Evolutionary conservation across 305 asterid genomes (phyloP), one percentile per base, ranked within the genome.

Genomic region (Solanum hybrid): DNA sequence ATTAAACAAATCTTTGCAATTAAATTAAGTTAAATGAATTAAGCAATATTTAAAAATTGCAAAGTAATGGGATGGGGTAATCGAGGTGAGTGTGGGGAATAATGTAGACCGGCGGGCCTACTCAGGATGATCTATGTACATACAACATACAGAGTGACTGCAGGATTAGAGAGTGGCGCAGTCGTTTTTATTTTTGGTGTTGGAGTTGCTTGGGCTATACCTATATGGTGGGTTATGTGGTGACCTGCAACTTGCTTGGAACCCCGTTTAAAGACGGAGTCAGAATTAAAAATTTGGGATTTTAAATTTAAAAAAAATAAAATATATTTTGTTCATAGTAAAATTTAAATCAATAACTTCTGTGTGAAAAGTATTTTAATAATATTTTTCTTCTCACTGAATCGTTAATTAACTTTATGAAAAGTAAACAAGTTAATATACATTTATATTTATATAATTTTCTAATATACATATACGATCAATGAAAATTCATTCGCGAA

Each of bases 41-140:
- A 3, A 51, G 66, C 66, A 56, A 56, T 17, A 17, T 56, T 17
- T 56, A 17, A 56, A 17, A 17, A 56, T 17, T 56, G n/a, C 24
- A 17, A 17, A 6, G 10, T 17, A 56, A 56, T 17, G 69, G 69
- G 24, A 56, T 56, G 51, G 31, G 9, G 15, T 35, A 78, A 90
- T 89, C 95, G 95, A 95, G 93, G 92, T 84, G 73, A 91, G 91
- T 94, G 97, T 89, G 91, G 92, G 94, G 92, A 87, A 94, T 91
- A 88, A 90, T 89, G 89, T 90, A 37, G 94, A 92, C 95, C 92
- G 56, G 12, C 89, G n/a, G 27, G 32, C 51, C 86, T 35, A 36
- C 19, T 86, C 66, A 86, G 69, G 87, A 37, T 73, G 24, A 36
- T 77, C 32, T 76, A 26, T 12, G n/a, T 9, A 15, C 1, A 19